Evolutionary conservation across 1,284 basidiomycete species (phyloP).

Genomic region (Puccinia novopanici): DNA sequence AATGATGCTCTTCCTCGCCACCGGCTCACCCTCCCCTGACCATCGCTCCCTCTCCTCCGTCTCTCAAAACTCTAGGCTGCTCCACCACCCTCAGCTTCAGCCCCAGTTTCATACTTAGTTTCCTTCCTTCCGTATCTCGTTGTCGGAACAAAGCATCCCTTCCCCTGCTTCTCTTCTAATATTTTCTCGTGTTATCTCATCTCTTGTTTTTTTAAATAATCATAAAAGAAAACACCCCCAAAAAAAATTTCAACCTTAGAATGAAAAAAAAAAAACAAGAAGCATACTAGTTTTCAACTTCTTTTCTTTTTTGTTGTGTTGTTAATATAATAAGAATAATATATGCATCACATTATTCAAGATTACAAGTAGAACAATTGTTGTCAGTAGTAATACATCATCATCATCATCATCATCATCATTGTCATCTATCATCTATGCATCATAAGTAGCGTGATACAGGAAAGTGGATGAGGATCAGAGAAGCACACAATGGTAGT

Average conservation of each 20-base stretch:
- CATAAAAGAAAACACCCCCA: too few relatives aligned
- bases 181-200: not conserved
- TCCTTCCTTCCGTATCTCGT: not conserved
- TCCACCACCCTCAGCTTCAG: constrained; percentile 12
- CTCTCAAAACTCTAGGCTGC: constrained; percentile 2
- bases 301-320: constrained; percentile 1
- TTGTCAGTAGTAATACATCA: constrained; percentile 7
- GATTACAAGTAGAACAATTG: constrained; percentile 24
- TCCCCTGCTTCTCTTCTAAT: not conserved
- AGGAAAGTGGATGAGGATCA: too few relatives aligned
- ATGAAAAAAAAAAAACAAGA: not conserved
- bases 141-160: too few relatives aligned
- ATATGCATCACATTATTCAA: too few relatives aligned
- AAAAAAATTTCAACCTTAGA: too few relatives aligned
- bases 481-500: too few relatives aligned
- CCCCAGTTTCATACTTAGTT: constrained; percentile 16
- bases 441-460: too few relatives aligned
- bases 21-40: constrained; percentile 41
- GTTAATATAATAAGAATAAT: constrained; percentile 3
- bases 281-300: constrained; percentile 2
- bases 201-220: not conserved
- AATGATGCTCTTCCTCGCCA: constrained; percentile 47
- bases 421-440: too few relatives aligned
- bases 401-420: not conserved
- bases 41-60: constrained; percentile 21